These are phyloP conservation scores for Xylaria castorea DNA, from an alignment of 495 filamentous ascomycete species.

Conservation along the genomic window DNA sequence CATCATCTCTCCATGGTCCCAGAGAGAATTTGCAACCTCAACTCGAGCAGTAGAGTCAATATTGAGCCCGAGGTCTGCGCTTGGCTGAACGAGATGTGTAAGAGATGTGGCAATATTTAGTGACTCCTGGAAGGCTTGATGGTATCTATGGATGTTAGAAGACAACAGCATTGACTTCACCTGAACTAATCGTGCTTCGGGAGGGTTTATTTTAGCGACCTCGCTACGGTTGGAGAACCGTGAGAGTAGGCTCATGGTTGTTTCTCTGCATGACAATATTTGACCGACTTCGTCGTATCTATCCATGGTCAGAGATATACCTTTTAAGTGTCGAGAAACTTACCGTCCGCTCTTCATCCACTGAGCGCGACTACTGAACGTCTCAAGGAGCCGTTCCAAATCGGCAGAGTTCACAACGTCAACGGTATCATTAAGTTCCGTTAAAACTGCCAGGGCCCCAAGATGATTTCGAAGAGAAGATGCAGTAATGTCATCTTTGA, in stretches of 20 bases:
- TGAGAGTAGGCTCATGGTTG: conserved; percentile 80
- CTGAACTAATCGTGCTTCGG: conserved; percentile 73
- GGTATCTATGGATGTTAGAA: conserved; percentile 74
- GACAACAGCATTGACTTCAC: conserved; percentile 74
- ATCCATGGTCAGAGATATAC: conserved; percentile 22
- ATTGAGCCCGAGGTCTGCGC: conserved; percentile 70
- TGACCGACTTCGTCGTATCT: conserved; percentile 83
- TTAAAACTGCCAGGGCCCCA: conserved; percentile 75
- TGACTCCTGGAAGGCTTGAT: conserved; percentile 84
- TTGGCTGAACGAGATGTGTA: conserved; percentile 71
- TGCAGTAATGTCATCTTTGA: conserved; percentile 61
- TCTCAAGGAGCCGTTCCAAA: conserved; percentile 65
- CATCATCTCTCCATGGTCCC: conserved; percentile 93
- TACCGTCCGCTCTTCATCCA: conserved; percentile 85
- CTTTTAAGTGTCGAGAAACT: conserved; percentile 32
- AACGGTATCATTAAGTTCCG: conserved; percentile 81
- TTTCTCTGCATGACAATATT: conserved; percentile 81
- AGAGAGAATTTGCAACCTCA: conserved; percentile 87
- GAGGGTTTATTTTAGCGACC: conserved; percentile 59
- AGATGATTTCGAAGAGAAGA: conserved; percentile 68
- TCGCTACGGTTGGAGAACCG: conserved; percentile 68
- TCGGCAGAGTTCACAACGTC: conserved; percentile 62
- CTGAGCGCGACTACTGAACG: conserved; percentile 66
- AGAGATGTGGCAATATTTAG: conserved; percentile 82
- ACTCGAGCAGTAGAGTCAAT: conserved; percentile 75